Evolutionary conservation across 2,329 filamentous ascomycete genomes (phyloP).

Genomic region (Trichoderma sp.): DNA sequence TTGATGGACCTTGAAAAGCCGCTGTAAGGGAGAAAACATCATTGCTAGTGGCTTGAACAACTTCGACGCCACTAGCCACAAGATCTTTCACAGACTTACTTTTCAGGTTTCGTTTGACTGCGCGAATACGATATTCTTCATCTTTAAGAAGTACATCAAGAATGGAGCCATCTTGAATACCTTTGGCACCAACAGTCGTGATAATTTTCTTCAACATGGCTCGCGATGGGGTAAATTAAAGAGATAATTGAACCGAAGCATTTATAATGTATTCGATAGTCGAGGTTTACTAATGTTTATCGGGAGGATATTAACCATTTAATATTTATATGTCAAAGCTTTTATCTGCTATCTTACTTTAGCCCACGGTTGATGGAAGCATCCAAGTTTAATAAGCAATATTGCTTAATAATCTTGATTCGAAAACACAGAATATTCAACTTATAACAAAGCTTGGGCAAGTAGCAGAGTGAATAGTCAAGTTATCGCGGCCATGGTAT

Average conservation of each 20-base stretch:
- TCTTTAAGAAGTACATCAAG: neutral
- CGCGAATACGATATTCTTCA: neutral
- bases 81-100: neutral
- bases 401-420: neutral
- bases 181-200: neutral
- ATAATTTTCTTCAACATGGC: neutral
- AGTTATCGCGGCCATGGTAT: neutral
- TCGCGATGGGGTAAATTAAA: neutral
- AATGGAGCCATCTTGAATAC: neutral
- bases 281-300: neutral
- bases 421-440: neutral
- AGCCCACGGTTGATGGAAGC: neutral
- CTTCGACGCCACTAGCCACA: neutral
- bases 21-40: neutral
- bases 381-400: neutral
- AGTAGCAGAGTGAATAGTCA: neutral
- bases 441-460: neutral
- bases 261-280: neutral
- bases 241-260: neutral
- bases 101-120: neutral
- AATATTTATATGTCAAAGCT: neutral
- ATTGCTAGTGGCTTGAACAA: neutral
- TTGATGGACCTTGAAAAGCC: neutral
- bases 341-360: neutral
- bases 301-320: neutral